phyloP scores from a whole-genome alignment of 768 basidiomycete genomes.

The Goffeauzyma gilvescens region DNA sequence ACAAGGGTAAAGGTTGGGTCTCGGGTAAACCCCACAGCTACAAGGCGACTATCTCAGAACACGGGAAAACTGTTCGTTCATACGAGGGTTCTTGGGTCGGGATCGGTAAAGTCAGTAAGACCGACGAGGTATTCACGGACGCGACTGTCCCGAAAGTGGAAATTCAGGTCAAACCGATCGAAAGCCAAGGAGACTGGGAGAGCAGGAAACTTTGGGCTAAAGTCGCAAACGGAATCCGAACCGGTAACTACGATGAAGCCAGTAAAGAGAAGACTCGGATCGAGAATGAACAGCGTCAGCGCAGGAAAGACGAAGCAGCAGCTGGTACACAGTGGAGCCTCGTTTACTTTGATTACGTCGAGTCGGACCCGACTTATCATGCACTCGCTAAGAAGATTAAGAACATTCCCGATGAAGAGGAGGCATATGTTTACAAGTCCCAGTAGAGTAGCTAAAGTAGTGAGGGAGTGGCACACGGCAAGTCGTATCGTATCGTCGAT shows the following conservation, averaged over 20 bases:
- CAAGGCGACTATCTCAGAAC: constrained; percentile 52
- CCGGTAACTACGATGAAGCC: constrained; percentile 81
- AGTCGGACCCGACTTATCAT: constrained; percentile 56
- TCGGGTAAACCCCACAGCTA: constrained; percentile 80
- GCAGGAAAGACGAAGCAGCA: constrained; percentile 59
- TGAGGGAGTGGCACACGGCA: no score
- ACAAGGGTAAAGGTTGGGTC: constrained; percentile 93
- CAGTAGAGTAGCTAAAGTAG: no score
- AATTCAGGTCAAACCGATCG: constrained; percentile 44
- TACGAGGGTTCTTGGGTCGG: constrained; percentile 31
- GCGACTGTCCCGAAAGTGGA: constrained; percentile 56
- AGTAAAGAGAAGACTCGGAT: constrained; percentile 72
- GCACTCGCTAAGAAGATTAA: constrained; percentile 42
- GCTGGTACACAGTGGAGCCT: constrained; percentile 54
- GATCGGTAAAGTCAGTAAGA: constrained; percentile 33
- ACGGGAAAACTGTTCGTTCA: constrained; percentile 32
- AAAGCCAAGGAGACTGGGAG: constrained; percentile 56
- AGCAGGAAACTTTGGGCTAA: constrained; percentile 63
- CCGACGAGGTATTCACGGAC: constrained; percentile 48
- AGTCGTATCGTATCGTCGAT: no score
- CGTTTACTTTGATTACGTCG: constrained; percentile 56
- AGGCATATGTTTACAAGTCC: constrained; percentile 50
- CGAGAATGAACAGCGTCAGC: constrained; percentile 88
- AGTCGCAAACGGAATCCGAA: constrained; percentile 77
- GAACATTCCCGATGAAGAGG: constrained; percentile 51